Evolutionary conservation across 768 basidiomycete genomes (phyloP), one percentile per base, ranked within the genome.

Genomic region (Chalciporus piperatus): DNA sequence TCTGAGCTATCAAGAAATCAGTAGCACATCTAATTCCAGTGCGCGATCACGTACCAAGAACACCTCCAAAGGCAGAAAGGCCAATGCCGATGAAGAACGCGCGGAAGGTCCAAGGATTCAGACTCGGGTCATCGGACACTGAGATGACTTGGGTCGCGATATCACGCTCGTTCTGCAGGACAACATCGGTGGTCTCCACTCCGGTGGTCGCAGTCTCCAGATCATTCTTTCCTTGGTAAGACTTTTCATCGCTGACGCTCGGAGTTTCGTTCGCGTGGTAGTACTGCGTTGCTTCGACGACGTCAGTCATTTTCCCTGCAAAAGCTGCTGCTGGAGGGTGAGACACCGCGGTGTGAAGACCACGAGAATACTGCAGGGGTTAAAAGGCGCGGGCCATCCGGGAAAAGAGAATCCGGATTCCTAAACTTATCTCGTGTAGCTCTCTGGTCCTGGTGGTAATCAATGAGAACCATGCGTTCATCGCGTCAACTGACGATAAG

Each of bases 61-160:
- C 75, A 45, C 78, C 77, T 51, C 80, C 78, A 45, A 82, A 66
- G 70, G 71, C 9, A 74, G 79, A 69, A 69, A 80, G 53, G 71
- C 76, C 81, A 1, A 80, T 74, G 47, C 81, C 80, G 13, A 83
- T 77, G 32, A 81, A 66, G 61, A 82, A 76, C 16, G 76, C 70
- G 19, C 78, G 72, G 69, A 80, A 73, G 52, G 62, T 69, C 63
- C 68, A 67, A 16, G 66, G 61, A 27, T 55, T 65, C 5, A 69
- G 50, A 35, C 51, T 52, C 13, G 62, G 58, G 28, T 67, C 62
- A 23, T 70, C 70, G 8, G 62, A 48, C 44, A 77, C 59, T 11
- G 68, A 70, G 55, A 82, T 75, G 27, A 82, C 70, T 57, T 76
- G 71, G 1, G 77, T 77, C 43, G 66, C 76, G 25, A 80, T 72